These are phyloP conservation scores for Abrus precatorius DNA, from an alignment of 306 rosid genomes.

Conservation along the genomic window DNA sequence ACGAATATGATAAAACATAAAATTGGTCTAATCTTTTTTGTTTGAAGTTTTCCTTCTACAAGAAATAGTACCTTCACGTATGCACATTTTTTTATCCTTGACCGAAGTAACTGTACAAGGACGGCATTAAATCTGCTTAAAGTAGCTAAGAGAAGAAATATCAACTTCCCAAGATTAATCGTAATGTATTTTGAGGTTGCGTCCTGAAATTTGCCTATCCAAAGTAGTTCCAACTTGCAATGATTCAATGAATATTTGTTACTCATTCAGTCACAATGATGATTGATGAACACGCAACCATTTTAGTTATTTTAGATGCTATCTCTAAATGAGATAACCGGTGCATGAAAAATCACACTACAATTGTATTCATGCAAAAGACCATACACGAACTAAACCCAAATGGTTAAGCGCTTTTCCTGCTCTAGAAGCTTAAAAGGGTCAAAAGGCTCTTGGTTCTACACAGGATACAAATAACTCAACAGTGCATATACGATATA, in stretches of 20 bases:
- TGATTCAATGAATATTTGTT: background rate
- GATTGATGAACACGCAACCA: too few species aligned
- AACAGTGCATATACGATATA: background rate
- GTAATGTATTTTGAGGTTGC: background rate
- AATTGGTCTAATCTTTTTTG: too few species aligned
- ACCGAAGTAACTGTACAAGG: too few species aligned
- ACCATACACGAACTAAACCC: background rate
- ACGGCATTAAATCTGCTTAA: background rate
- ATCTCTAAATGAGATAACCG: conserved; percentile 13
- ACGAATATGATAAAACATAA: too few species aligned
- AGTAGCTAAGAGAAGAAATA: background rate
- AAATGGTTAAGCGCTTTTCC: background rate
- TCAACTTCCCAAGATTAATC: background rate
- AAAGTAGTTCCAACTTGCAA: background rate
- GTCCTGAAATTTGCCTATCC: background rate
- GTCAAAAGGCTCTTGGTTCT: background rate
- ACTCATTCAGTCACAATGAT: background rate
- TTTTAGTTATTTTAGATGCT: background rate
- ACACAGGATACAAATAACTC: background rate
- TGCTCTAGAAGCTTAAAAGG: background rate
- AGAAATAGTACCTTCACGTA: too few species aligned
- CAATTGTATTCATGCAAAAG: background rate
- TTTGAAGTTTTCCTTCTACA: too few species aligned
- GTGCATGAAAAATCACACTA: conserved; percentile 7
- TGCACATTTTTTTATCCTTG: too few species aligned